Base-by-base conservation (phyloP, 208 protist genomes). In the Acanthamoeba healyi region DNA sequence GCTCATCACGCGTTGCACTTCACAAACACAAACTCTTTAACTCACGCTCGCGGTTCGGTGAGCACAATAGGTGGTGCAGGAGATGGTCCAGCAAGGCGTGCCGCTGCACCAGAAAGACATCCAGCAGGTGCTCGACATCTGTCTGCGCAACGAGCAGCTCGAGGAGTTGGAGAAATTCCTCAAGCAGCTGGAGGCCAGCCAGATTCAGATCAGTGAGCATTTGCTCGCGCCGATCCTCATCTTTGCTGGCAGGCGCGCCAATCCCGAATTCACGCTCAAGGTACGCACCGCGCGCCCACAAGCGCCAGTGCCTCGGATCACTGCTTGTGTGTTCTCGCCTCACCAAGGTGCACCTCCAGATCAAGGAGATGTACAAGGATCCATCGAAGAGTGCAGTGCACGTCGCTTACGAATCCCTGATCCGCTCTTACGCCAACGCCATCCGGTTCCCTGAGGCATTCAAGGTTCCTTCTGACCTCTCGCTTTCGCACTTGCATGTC, bases 81-180 rank as follows among this genome's bases (percentile, higher is more conserved):
- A 79, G 22, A 79, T 79, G 70, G 19, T 79, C 2, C 36, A n/a
- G 36, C 38, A 12, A 5, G 70, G 36, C 17, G 22, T 79, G 9
- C 15, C 34, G 32, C 22, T 79, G 70, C 32, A n/a, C 38, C 5
- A 6, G 7, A 44, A 46, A 7, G 70, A 79, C 38, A 29, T 79
- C 24, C 26, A 46, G 22, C 36, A 46, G 7, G 70, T 79, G 36
- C 4, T 79, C 38, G 19, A 79, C 14, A 44, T 79, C 9, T 79
- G 36, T 34, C 17, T 79, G 29, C 70, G 70, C 17, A 79, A 79
- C 70, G 70, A 79, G 70, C 32, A 49, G 70, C 70, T 79, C 34
- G 22, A 79, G 7, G 36, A 38, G 7, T 3, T 46, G 26, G 7
- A 49, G 22, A 38, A 44, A 2, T 49, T 79, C 36, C 42, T 79